Percentiles rank a stretch among this genome's conserved stretches.
phyloP scores from a whole-genome alignment of 169 alveolate genomes.

The Amoebophrya sp. region DNA sequence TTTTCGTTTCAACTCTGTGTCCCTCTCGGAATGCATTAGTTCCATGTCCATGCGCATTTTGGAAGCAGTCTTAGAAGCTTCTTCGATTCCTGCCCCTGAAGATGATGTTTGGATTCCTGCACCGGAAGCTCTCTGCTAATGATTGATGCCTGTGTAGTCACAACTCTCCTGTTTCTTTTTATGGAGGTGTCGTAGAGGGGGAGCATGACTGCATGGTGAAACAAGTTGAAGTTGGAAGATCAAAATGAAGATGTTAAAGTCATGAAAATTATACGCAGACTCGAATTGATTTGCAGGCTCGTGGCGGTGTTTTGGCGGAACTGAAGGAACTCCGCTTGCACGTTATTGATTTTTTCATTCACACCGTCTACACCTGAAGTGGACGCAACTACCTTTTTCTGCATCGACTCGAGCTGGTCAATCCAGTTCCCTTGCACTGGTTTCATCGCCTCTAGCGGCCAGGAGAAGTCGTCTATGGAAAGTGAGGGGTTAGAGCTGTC shows the following conservation, averaged over 20 bases:
- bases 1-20: neutral
- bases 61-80: neutral
- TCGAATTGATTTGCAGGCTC: neutral
- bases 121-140: too few relatives aligned
- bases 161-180: too few relatives aligned
- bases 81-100: neutral
- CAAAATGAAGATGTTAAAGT: neutral
- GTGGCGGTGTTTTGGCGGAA: neutral
- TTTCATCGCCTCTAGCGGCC: too few relatives aligned
- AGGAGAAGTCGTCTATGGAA: too few relatives aligned
- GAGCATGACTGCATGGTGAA: neutral
- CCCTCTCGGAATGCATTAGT: neutral
- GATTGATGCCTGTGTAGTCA: too few relatives aligned
- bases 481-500: too few relatives aligned
- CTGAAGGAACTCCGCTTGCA: constrained; percentile 1
- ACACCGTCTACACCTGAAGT: too few relatives aligned
- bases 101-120: neutral
- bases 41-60: neutral
- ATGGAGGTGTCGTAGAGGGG: neutral
- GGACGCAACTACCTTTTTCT: too few relatives aligned
- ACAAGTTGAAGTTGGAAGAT: neutral
- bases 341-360: too few relatives aligned
- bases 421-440: too few relatives aligned
- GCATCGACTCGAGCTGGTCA: too few relatives aligned
- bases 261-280: neutral